Evolutionary conservation across 148 eudicot genomes (phyloP).

Genomic region (Rhododendron mucronatum): DNA sequence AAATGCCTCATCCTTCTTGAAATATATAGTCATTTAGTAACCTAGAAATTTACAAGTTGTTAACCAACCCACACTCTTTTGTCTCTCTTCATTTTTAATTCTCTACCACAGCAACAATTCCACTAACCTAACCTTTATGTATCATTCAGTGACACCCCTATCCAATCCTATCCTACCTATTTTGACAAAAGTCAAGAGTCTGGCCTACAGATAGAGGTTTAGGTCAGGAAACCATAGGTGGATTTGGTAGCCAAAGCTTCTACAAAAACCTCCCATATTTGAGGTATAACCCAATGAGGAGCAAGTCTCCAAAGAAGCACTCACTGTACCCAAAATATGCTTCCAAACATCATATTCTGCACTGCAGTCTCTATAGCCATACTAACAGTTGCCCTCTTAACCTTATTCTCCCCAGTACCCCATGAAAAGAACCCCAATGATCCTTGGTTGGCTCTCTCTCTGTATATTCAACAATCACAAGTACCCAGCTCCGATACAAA

Average conservation of each 20-base stretch:
- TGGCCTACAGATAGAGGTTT: slow-evolving; percentile 14
- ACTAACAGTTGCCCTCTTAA: slow-evolving; percentile 53
- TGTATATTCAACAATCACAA: slow-evolving; percentile 61
- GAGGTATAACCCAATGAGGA: background rate
- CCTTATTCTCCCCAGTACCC: slow-evolving; percentile 51
- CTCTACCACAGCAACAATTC: background rate
- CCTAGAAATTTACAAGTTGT: background rate
- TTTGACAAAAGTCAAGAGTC: background rate
- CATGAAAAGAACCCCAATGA: slow-evolving; percentile 16
- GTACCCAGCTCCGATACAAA: background rate
- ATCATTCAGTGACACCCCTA: background rate
- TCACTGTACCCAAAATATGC: slow-evolving; percentile 27
- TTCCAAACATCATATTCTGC: slow-evolving; percentile 54
- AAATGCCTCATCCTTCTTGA: background rate
- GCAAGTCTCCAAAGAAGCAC: slow-evolving; percentile 1
- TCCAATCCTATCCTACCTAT: background rate
- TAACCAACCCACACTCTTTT: background rate
- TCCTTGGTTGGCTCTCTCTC: slow-evolving; percentile 46
- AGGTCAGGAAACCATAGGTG: slow-evolving; percentile 19
- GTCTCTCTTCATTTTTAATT: background rate
- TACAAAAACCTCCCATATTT: slow-evolving; percentile 8
- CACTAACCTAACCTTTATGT: background rate
- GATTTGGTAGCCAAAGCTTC: slow-evolving; percentile 41
- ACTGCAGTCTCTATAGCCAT: slow-evolving; percentile 44
- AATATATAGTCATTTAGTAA: too few relatives aligned